Conservation (phyloP, 2,329 filamentous ascomycete species). For the Cyphellophora europaea region DNA sequence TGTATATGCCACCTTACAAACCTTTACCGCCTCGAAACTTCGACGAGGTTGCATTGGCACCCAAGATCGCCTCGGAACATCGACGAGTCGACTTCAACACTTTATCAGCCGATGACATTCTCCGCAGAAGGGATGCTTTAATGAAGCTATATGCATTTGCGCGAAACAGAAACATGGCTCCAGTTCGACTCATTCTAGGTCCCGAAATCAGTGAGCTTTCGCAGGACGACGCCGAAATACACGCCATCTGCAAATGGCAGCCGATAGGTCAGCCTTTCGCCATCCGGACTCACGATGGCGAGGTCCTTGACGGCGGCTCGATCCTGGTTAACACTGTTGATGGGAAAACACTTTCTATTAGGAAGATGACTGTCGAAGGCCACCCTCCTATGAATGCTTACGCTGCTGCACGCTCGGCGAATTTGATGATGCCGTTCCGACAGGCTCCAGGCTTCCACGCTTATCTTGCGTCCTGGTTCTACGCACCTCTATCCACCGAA, state of each 20-base stretch:
- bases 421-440: neutral
- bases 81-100: constrained; percentile 51
- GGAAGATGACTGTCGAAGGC: neutral
- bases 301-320: neutral
- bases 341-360: neutral
- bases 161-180: constrained; percentile 16
- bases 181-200: constrained; percentile 16
- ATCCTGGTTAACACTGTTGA: neutral
- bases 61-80: constrained; percentile 62
- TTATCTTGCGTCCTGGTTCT: neutral
- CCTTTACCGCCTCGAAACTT: constrained; percentile 23
- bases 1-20: constrained; percentile 56
- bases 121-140: constrained; percentile 49
- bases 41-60: constrained; percentile 45
- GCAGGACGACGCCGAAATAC: neutral
- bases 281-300: neutral
- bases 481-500: neutral
- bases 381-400: neutral
- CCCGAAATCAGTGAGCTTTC: constrained; percentile 1
- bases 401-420: neutral
- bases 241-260: neutral
- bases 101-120: constrained; percentile 47
- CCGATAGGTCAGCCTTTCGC: neutral
- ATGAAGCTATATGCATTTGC: constrained; percentile 55
- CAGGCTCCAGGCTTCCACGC: neutral